Conservation (phyloP, 306 rosid species). For the Inga oerstediana region DNA sequence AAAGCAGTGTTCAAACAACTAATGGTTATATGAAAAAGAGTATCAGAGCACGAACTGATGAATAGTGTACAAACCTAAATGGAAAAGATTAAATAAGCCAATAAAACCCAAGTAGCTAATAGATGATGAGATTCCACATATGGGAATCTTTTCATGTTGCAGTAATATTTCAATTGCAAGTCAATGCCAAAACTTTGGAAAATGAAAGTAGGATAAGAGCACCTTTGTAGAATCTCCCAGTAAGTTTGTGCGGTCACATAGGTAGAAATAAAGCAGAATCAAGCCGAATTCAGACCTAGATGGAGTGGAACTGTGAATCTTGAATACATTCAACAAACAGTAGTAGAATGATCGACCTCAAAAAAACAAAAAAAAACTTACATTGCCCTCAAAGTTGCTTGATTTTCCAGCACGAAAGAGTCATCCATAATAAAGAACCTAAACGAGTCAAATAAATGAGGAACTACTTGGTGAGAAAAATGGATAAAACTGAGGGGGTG, state of each 20-base stretch:
- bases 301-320: neutral
- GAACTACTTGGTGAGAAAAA: conserved; percentile 32
- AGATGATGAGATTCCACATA: conserved; percentile 14
- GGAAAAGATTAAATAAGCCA: conserved; percentile 2
- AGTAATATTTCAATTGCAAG: conserved; percentile 29
- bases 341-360: conserved; percentile 18
- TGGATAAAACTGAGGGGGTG: neutral
- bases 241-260: conserved; percentile 81
- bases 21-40: conserved; percentile 1
- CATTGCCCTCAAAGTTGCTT: conserved; percentile 85
- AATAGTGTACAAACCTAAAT: neutral
- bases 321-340: conserved; percentile 24
- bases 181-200: conserved; percentile 15
- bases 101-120: neutral
- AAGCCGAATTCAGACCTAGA: conserved; percentile 83
- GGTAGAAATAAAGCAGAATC: conserved; percentile 79
- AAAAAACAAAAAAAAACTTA: conserved; percentile 39
- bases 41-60: neutral
- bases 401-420: conserved; percentile 79
- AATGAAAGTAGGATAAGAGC: conserved; percentile 30
- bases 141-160: conserved; percentile 10
- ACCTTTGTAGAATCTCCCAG: conserved; percentile 88
- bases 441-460: conserved; percentile 38
- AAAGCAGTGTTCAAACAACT: conserved; percentile 17
- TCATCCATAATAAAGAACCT: conserved; percentile 96